Evolutionary conservation across 805 yeast genomes (phyloP).

Genomic region (Monosporozyma solicola): DNA sequence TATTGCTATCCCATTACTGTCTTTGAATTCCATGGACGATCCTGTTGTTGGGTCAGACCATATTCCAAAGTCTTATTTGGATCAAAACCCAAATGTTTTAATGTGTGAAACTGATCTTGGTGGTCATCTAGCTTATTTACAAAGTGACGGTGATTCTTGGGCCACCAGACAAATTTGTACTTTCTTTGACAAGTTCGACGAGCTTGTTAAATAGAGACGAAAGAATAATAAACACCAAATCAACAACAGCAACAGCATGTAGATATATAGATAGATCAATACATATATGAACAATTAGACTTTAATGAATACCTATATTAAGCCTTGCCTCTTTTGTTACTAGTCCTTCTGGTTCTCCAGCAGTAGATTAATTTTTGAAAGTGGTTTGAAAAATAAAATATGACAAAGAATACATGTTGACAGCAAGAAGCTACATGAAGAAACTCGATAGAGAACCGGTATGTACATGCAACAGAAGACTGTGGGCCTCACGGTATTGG

Average conservation of each 20-base stretch:
- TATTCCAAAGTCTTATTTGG: constrained; percentile 43
- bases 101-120: constrained; percentile 57
- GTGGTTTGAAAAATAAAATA: neutral
- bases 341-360: neutral
- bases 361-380: neutral
- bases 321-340: neutral
- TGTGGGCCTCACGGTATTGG: constrained; percentile 11
- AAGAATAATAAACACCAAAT: neutral
- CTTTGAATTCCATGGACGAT: constrained; percentile 52
- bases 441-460: neutral
- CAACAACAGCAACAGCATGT: neutral
- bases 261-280: neutral
- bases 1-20: constrained; percentile 52
- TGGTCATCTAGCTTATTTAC: constrained; percentile 55
- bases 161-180: constrained; percentile 35
- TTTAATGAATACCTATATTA: neutral
- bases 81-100: constrained; percentile 48
- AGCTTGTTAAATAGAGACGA: constrained; percentile 11
- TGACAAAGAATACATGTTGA: neutral
- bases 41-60: constrained; percentile 45
- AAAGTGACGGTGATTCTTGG: constrained; percentile 41
- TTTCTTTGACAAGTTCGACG: constrained; percentile 32
- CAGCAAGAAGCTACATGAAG: neutral
- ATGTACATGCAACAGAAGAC: constrained; percentile 14
- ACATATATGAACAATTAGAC: neutral